A percentile compares a stretch with the other conserved stretches of the same genome.
phyloP scores from a whole-genome alignment of 257 asterid genomes.

The Scutellaria galericulata region DNA sequence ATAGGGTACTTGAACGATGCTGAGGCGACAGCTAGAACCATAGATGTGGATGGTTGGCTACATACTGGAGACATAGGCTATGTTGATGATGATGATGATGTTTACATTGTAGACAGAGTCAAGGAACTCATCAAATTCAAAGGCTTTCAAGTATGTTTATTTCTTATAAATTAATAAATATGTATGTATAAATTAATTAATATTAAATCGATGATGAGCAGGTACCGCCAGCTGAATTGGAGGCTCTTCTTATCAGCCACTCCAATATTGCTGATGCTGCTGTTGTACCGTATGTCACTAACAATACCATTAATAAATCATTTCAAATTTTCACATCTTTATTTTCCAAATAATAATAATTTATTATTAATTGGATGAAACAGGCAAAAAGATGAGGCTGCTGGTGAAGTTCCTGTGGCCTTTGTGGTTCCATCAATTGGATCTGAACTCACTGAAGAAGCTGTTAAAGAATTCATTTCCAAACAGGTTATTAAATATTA shows the following conservation, averaged over 20 bases:
- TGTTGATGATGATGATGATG: constrained; percentile 60
- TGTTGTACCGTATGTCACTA: constrained; percentile 78
- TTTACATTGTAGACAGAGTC: constrained; percentile 74
- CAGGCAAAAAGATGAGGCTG: constrained; percentile 80
- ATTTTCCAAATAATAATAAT: neutral
- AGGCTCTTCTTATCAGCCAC: constrained; percentile 80
- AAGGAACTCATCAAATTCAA: constrained; percentile 89
- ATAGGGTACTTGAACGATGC: constrained; percentile 70
- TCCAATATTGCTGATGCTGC: constrained; percentile 81
- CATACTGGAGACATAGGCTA: constrained; percentile 86
- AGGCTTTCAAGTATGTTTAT: constrained; percentile 67
- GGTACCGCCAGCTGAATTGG: constrained; percentile 97
- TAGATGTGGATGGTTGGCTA: constrained; percentile 94
- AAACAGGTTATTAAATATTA: constrained; percentile 53
- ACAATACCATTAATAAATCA: too few relatives aligned
- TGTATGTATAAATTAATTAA: neutral
- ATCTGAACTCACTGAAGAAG: constrained; percentile 70
- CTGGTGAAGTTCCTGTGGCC: constrained; percentile 95
- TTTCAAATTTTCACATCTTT: too few relatives aligned
- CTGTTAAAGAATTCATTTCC: constrained; percentile 70
- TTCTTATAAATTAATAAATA: too few relatives aligned
- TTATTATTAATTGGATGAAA: neutral
- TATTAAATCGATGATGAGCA: constrained; percentile 23
- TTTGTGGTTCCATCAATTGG: constrained; percentile 71
- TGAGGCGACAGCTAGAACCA: constrained; percentile 81